Percentiles rank a stretch among this genome's conserved stretches.
phyloP scores from a whole-genome alignment of 768 basidiomycete species.

The Terana coerulea region DNA sequence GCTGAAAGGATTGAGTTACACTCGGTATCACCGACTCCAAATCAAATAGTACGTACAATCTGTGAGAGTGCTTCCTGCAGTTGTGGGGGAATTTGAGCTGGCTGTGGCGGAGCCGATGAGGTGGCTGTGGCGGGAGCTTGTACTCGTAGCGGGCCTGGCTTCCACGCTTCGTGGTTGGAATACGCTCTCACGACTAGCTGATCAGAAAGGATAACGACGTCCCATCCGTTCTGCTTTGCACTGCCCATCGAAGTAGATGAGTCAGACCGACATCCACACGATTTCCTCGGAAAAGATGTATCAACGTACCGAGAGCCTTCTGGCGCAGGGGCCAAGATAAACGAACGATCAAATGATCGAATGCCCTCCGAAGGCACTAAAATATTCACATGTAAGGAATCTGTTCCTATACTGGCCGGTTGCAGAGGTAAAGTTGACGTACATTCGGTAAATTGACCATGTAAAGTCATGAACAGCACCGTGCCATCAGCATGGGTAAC shows the following conservation, averaged over 20 bases:
- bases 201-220: conserved; percentile 86
- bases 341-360: conserved; percentile 91
- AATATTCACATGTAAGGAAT: neutral
- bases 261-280: neutral
- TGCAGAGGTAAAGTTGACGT: conserved; percentile 24
- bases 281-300: conserved; percentile 8
- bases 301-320: conserved; percentile 77
- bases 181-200: conserved; percentile 81
- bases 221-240: conserved; percentile 84
- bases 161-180: conserved; percentile 79
- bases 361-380: conserved; percentile 71
- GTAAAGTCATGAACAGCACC: conserved; percentile 67
- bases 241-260: conserved; percentile 33
- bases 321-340: conserved; percentile 77
- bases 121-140: conserved; percentile 39
- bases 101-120: conserved; percentile 19
- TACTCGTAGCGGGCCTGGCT: conserved; percentile 67
- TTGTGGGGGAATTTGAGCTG: conserved; percentile 32
- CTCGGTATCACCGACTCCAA: conserved; percentile 2
- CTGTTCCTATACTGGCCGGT: neutral
- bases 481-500: conserved; percentile 54
- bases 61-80: conserved; percentile 49
- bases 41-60: conserved; percentile 40
- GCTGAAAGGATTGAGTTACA: conserved; percentile 35
- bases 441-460: conserved; percentile 94